phyloP scores from a whole-genome alignment of 495 filamentous ascomycete species.

The Penicillium egyptiacum region DNA sequence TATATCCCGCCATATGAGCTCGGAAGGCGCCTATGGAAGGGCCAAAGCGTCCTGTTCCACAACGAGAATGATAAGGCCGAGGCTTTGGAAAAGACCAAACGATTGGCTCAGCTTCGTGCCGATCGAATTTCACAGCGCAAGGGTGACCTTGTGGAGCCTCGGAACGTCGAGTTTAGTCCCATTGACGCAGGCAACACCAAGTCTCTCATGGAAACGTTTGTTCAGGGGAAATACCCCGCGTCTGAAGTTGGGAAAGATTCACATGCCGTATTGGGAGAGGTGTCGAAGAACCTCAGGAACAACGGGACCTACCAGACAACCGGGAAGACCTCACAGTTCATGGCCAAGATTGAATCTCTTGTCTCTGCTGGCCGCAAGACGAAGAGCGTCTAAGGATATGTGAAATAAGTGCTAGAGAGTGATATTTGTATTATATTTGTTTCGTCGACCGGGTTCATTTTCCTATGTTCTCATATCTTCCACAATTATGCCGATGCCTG shows the following conservation, averaged over 20 bases:
- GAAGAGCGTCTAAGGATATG: slow-evolving; percentile 30
- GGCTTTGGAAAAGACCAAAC: slow-evolving; percentile 39
- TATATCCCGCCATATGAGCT: slow-evolving; percentile 43
- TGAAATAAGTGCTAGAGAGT: slow-evolving; percentile 1
- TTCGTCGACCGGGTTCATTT: slow-evolving; percentile 13
- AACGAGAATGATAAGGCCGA: slow-evolving; percentile 41
- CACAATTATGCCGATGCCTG: slow-evolving; percentile 14
- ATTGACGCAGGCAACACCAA: slow-evolving; percentile 59
- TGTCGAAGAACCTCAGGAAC: slow-evolving; percentile 42
- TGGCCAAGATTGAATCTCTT: slow-evolving; percentile 47
- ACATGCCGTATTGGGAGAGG: slow-evolving; percentile 34
- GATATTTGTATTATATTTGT: slow-evolving; percentile 34
- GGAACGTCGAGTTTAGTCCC: slow-evolving; percentile 34
- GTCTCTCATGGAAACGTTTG: slow-evolving; percentile 69
- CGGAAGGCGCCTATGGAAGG: slow-evolving; percentile 40
- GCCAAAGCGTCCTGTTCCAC: slow-evolving; percentile 44
- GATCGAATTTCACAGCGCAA: slow-evolving; percentile 45
- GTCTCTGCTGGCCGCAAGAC: slow-evolving; percentile 31
- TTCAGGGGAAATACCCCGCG: slow-evolving; percentile 51
- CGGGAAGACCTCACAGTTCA: slow-evolving; percentile 42
- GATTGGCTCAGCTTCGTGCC: slow-evolving; percentile 36
- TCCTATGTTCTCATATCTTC: slow-evolving; percentile 9
- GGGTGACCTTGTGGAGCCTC: slow-evolving; percentile 42
- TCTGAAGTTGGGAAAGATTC: slow-evolving; percentile 20
- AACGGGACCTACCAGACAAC: slow-evolving; percentile 47